phyloP scores from a whole-genome alignment of 352 stramenopile genomes.

The Phytophthora ohioensis region DNA sequence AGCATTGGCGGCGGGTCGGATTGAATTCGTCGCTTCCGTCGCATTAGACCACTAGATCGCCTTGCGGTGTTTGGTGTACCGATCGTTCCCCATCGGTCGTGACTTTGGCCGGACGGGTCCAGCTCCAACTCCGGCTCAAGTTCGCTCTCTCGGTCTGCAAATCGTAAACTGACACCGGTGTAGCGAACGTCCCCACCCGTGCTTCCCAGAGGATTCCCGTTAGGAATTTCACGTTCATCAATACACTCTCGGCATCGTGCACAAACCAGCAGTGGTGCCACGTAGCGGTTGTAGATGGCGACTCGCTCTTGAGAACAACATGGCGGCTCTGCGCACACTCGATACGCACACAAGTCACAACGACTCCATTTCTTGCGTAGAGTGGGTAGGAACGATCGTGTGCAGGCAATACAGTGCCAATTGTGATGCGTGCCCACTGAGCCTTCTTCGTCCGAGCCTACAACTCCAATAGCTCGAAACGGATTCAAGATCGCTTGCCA shows the following conservation, averaged over 20 bases:
- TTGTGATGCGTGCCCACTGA: conserved; percentile 35
- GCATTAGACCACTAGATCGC: conserved; percentile 10
- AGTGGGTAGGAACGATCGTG: conserved; percentile 34
- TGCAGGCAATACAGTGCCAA: conserved; percentile 53
- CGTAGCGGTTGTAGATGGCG: conserved; percentile 54
- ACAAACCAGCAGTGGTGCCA: conserved; percentile 45
- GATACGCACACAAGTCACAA: conserved; percentile 53
- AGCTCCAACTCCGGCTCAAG: conserved; percentile 33
- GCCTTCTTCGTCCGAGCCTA: conserved; percentile 17
- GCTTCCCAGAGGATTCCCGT: conserved; percentile 14
- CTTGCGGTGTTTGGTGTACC: not conserved
- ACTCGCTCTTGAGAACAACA: conserved; percentile 50
- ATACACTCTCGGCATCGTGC: conserved; percentile 48
- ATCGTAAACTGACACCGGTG: conserved; percentile 36
- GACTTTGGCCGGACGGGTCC: conserved; percentile 16
- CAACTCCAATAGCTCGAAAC: conserved; percentile 26
- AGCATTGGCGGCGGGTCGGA: conserved; percentile 35
- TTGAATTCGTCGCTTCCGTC: conserved; percentile 32
- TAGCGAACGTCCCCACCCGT: conserved; percentile 29
- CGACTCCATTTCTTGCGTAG: conserved; percentile 37
- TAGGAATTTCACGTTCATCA: conserved; percentile 25
- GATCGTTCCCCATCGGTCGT: conserved; percentile 17
- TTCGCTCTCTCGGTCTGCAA: conserved; percentile 32
- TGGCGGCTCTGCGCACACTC: conserved; percentile 38
- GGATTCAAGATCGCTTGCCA: conserved; percentile 31